Base-by-base conservation (phyloP, 371 early-diverging fungal species). In the Mucor sp. region DNA sequence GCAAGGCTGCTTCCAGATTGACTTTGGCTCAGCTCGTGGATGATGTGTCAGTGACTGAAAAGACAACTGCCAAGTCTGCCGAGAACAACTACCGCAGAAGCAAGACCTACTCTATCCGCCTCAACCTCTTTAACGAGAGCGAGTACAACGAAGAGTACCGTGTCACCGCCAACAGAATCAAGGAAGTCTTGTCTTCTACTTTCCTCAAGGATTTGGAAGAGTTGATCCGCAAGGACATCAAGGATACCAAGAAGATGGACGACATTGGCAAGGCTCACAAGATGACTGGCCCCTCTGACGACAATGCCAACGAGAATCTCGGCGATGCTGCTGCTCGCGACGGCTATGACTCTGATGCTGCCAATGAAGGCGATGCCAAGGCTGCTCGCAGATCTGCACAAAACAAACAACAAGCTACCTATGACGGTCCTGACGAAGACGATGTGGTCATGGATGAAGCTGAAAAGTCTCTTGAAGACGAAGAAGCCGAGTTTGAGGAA, bases 1-100 rank as follows among this genome's bases (percentile, higher is more conserved):
- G 87, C 74, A 87, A 87, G 64, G 71, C 80, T 27, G 80, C 89
- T 17, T 85, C 88, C 37, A 83, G 85, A 50, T 78, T 97, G 59
- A 92, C 91, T 0, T 77, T 98, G 48, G 80, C 91, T 39, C 93
- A 96, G 64, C 74, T 98, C 63, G 90, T 93, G 39, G 93, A 96
- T 66, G 83, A 90, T 60, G 92, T 97, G 21, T 81, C 83, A 59
- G 92, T 95, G 6, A 83, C 81, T 0, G 93, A 93, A 77, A 79
- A 80, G 15, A 74, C 83, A 30, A 80, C 80, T 28, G 70, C 80
- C 55, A 86, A 86, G 71, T 71, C 79, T 28, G 69, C 84, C 9
- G 80, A 78, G 35, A 84, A 71, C 44, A 80, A 80, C 33, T 82
- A 85, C 44, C 60, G 75, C 60, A 87, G 92, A 60, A 74, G 83